Evolutionary conservation across 257 asterid genomes (phyloP).

Genomic region (Apocynum venetum): DNA sequence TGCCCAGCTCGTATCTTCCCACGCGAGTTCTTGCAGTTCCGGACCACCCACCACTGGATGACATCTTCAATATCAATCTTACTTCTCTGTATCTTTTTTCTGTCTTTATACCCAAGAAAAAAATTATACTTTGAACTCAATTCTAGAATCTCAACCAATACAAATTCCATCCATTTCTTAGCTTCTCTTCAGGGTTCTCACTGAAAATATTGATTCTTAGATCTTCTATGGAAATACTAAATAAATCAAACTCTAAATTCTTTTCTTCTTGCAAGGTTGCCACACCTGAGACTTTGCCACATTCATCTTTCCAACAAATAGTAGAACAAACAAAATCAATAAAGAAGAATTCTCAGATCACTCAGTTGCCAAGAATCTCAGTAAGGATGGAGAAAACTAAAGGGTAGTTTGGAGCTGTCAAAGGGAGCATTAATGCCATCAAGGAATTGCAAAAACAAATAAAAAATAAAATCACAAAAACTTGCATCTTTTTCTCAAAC

Average conservation of each 20-base stretch:
- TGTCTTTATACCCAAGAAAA: slow-evolving; percentile 6
- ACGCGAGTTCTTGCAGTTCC: slow-evolving; percentile 61
- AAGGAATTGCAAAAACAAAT: not conserved
- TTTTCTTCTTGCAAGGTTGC: slow-evolving; percentile 97
- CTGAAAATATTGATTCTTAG: not conserved
- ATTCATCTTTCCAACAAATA: slow-evolving; percentile 40
- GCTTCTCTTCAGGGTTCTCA: not conserved
- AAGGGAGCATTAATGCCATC: not conserved
- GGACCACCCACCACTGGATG: slow-evolving; percentile 44
- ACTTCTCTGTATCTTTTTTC: slow-evolving; percentile 12
- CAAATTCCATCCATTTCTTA: slow-evolving; percentile 50
- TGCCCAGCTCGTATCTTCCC: slow-evolving; percentile 87
- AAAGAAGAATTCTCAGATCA: not conserved
- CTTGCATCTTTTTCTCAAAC: not conserved
- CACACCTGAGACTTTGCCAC: slow-evolving; percentile 78
- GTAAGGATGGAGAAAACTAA: not conserved
- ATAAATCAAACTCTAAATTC: slow-evolving; percentile 35
- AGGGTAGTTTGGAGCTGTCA: not conserved
- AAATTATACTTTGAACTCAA: slow-evolving; percentile 11
- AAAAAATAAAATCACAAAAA: not conserved
- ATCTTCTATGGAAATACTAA: slow-evolving; percentile 6
- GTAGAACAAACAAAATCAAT: not conserved
- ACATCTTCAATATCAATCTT: slow-evolving; percentile 32
- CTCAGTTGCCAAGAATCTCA: slow-evolving; percentile 5
- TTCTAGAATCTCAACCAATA: slow-evolving; percentile 18